Conservation (phyloP, 176 grass and related monocot species). For the barley (Hordeum vulgare) region MorexV3_pseudomolecules_assembly NC_058524.1:478406876-478407375, state of each 20-base stretch:
- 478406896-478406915: too few relatives aligned
- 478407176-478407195: not conserved
- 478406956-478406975: too few relatives aligned
- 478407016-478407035: too few relatives aligned
- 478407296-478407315: not conserved
- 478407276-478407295: not conserved
- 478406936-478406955: too few relatives aligned
- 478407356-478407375: not conserved
- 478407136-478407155: not conserved
- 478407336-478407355: not conserved
- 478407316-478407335: not conserved
- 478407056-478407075: too few relatives aligned
- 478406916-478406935: too few relatives aligned
- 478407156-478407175: not conserved
- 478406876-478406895: too few relatives aligned
- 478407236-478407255: not conserved
- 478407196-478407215: not conserved
- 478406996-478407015: too few relatives aligned
- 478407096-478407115: not conserved
- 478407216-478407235: not conserved
- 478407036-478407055: too few relatives aligned
- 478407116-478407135: not conserved
- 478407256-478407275: not conserved
- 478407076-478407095: too few relatives aligned
- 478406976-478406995: too few relatives aligned